Evolutionary conservation across 2,329 filamentous ascomycete genomes (phyloP).

Genomic region (Calonectria pauciramosa): DNA sequence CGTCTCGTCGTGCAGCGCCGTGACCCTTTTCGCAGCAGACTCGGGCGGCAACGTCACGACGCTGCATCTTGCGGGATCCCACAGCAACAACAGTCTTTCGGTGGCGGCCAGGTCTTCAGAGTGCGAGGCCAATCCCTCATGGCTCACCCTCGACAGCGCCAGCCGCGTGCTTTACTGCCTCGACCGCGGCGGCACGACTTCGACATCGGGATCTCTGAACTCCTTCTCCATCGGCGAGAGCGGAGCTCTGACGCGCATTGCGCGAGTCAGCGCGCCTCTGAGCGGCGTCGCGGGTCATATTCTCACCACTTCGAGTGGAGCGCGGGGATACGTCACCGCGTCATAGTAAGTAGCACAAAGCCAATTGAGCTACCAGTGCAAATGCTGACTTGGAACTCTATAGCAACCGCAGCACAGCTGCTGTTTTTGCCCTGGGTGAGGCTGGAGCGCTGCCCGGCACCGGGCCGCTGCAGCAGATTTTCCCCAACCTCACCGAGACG

Average conservation of each 20-base stretch:
- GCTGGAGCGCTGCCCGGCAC: conserved; percentile 34
- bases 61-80: conserved; percentile 22
- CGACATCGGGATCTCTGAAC: conserved; percentile 37
- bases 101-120: conserved; percentile 26
- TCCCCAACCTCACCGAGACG: conserved; percentile 34
- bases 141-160: conserved; percentile 34
- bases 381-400: neutral
- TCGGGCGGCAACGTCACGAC: conserved; percentile 39
- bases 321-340: conserved; percentile 36
- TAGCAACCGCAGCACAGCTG: conserved; percentile 33
- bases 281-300: conserved; percentile 39
- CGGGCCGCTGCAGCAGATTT: conserved; percentile 33
- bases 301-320: conserved; percentile 28
- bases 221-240: conserved; percentile 33
- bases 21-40: conserved; percentile 40
- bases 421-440: conserved; percentile 31
- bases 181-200: conserved; percentile 29
- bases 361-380: neutral
- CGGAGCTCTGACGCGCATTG: conserved; percentile 30
- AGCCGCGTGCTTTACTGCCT: conserved; percentile 40
- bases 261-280: conserved; percentile 25
- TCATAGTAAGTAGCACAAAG: conserved; percentile 36
- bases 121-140: conserved; percentile 35
- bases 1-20: conserved; percentile 21
- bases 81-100: conserved; percentile 16